Base-by-base conservation (phyloP, 352 stramenopile species). In the Globisporangium barbulae region DNA sequence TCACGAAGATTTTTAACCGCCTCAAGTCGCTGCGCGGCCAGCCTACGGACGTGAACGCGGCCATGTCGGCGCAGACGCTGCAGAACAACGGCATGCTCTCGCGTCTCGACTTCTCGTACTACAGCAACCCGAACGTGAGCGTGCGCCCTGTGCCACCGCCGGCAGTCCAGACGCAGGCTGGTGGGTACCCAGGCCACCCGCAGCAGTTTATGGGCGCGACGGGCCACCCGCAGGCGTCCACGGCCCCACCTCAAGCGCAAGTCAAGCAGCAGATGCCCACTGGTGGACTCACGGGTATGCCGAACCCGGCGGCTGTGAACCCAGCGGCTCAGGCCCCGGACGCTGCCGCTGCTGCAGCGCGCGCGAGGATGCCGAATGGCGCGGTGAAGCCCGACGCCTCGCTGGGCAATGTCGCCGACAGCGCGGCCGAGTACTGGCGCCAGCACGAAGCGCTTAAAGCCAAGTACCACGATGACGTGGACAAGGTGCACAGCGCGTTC, bases 1-100 rank as follows among this genome's bases (percentile, higher is more conserved):
- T 94, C 61, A 92, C 84, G 66, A 91, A 94, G 76, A 94, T 94
- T 54, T 90, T 94, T 67, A 90, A 89, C 47, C 76, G 85, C 1
- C 73, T 94, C 35, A 90, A 92, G 73, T 85, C 80, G 47, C 70
- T 94, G 44, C 83, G 84, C 28, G 75, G 73, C 41, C 85, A 94
- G 62, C 81, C 83, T 53, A 85, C 79, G 6, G 83, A 94, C 66
- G 83, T 89, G 78, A 82, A 80, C 56, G 84, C 81, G 12, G 76
- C 78, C 13, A 89, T 88, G 76, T 73, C 79, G 30, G 77, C 76
- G 54, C 81, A 90, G 61, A 64, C 71, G 50, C 61, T 90, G 25
- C 78, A 76, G 25, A 91, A 90, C 70, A 78, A 81, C 67, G 83
- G 81, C 35, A 91, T 91, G 67, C 73, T 91, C 30, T 86, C 78